These are phyloP conservation scores for Millerozyma acaciae DNA, from an alignment of 805 yeast species.

Conservation along the genomic window DNA sequence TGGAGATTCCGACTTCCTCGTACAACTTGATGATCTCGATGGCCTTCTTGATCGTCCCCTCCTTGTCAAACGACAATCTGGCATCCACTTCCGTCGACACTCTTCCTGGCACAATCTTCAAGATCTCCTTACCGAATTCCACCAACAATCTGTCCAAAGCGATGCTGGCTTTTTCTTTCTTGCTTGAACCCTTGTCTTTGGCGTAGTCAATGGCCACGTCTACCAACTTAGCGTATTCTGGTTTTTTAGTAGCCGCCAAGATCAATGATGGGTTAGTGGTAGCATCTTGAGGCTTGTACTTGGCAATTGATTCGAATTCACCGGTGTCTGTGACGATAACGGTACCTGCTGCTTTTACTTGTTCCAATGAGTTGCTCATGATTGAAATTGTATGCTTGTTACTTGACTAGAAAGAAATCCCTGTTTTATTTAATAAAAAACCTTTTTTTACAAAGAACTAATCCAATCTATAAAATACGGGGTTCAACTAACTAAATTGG, in stretches of 20 bases:
- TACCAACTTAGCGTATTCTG: constrained; percentile 83
- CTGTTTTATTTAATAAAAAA: too few relatives aligned
- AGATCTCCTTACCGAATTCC: constrained; percentile 92
- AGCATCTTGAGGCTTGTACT: constrained; percentile 98
- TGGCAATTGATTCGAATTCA: constrained; percentile 96
- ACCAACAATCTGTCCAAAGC: constrained; percentile 92
- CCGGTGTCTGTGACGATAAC: constrained; percentile 98
- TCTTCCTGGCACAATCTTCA: constrained; percentile 96
- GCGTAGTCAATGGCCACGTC: constrained; percentile 90
- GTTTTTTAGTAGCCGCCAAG: constrained; percentile 89
- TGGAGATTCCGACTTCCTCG: constrained; percentile 76
- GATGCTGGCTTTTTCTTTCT: constrained; percentile 66
- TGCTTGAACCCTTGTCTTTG: constrained; percentile 47
- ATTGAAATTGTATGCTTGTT: too few relatives aligned
- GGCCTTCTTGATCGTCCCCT: constrained; percentile 92
- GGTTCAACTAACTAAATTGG: too few relatives aligned
- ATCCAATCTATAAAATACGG: too few relatives aligned
- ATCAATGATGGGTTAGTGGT: constrained; percentile 98
- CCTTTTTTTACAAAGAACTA: too few relatives aligned
- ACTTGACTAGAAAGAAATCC: too few relatives aligned
- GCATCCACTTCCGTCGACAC: constrained; percentile 99
- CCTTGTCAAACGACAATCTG: constrained; percentile 92
- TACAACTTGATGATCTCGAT: constrained; percentile 83
- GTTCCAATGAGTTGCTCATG: constrained; percentile 72
- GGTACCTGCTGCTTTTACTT: constrained; percentile 92